phyloP scores from a whole-genome alignment of 202 grass and related monocot genomes.

The Cymbopogon flexuosus region DNA sequence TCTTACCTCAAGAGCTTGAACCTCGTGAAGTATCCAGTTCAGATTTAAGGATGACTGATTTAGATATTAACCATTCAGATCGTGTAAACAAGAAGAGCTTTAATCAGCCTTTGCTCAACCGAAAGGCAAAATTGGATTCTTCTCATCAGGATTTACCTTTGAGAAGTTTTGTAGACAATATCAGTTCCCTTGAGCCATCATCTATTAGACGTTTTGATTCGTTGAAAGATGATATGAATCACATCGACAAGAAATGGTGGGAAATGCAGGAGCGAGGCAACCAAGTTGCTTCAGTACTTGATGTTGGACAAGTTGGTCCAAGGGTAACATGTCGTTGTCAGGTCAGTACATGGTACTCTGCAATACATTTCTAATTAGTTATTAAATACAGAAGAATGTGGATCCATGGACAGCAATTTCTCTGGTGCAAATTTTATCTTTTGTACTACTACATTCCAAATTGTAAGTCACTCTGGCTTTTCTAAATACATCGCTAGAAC shows the following conservation, averaged over 20 bases:
- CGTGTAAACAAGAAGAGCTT: slow-evolving; percentile 45
- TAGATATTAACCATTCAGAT: slow-evolving; percentile 47
- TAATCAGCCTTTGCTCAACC: slow-evolving; percentile 60
- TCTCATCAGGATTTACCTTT: slow-evolving; percentile 78
- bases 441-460: not conserved
- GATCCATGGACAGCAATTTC: not conserved
- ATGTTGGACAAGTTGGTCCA: slow-evolving; percentile 83
- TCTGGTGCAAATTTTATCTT: not conserved
- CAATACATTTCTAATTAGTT: slow-evolving; percentile 17
- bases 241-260: slow-evolving; percentile 81
- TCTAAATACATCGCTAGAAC: not conserved
- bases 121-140: slow-evolving; percentile 69
- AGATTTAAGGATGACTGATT: slow-evolving; percentile 48
- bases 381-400: not conserved
- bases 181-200: slow-evolving; percentile 41
- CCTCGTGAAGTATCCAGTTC: slow-evolving; percentile 39
- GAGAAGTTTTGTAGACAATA: slow-evolving; percentile 87
- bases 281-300: slow-evolving; percentile 70
- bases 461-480: not conserved
- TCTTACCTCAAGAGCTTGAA: slow-evolving; percentile 90
- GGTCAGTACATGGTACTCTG: slow-evolving; percentile 45
- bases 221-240: slow-evolving; percentile 38
- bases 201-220: slow-evolving; percentile 42
- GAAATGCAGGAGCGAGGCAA: slow-evolving; percentile 79
- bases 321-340: slow-evolving; percentile 75